Evolutionary conservation across 1,284 basidiomycete genomes (phyloP), one percentile per base, ranked within the genome.

Genomic region (Termitomyces sp.): DNA sequence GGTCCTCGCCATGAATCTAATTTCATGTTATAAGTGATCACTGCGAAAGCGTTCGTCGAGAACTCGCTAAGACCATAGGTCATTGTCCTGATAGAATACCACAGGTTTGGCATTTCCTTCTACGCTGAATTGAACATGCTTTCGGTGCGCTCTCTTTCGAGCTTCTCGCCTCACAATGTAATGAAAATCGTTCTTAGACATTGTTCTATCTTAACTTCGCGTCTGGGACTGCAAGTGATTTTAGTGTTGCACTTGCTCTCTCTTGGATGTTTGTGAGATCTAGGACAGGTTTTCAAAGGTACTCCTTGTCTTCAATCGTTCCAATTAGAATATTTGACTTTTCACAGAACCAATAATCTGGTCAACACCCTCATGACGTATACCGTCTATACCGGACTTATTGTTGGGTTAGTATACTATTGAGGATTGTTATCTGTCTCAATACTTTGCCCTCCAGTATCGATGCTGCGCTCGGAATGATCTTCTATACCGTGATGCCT

Each of bases 401-500:
- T 82, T 35, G 80, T 80, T 28, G 75, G 76, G 79, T 81, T 59
- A 46, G 78, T 19, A 14, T 70, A n/a, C 31, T 33, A 34, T 16
- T 28, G 28, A 16, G 24, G 18, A 4, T 10, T 4, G 3, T 14
- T 19, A 35, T 3, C 30, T 31, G 30, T 44, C 13, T 34, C 19
- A 28, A 7, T 4, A 2, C 46, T 30, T 44, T 45, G 7, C 18
- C 24, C 40, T 33, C 37, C 41, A 81, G 80, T 3, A 51, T 80
- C 13, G 72, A 78, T 53, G 74, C 78, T 6, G 64, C 67, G 3
- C 57, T 76, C 28, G 76, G 74, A 14, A 66, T 76, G 61, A 68
- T 79, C 40, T 59, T 71, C 10, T 80, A 77, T 52, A 66, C 68
- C 26, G 63, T 67, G 3, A 79, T 80, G 77, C 76, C 77, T 0